Conservation (phyloP, 495 filamentous ascomycete species). For the Copromyces sp. region DNA sequence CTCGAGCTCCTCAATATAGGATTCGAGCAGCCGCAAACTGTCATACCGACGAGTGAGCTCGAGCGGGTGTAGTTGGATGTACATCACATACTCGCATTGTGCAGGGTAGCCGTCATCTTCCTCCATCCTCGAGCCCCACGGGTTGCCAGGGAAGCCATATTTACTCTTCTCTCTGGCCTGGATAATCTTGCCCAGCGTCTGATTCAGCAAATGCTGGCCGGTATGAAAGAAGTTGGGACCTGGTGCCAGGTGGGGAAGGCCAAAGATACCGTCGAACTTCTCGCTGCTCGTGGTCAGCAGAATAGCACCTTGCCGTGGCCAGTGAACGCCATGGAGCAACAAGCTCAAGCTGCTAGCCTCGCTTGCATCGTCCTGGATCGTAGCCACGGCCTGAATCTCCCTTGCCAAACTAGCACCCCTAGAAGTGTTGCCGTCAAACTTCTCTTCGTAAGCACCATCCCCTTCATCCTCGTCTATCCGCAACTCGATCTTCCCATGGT, state of each 20-base stretch:
- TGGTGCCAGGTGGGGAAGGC: slow-evolving; percentile 71
- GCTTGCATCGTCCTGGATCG: slow-evolving; percentile 58
- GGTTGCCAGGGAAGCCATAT: slow-evolving; percentile 37
- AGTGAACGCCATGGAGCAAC: slow-evolving; percentile 72
- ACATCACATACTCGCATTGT: slow-evolving; percentile 82
- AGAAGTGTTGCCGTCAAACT: slow-evolving; percentile 3
- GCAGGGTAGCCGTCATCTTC: slow-evolving; percentile 52
- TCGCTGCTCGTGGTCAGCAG: slow-evolving; percentile 81
- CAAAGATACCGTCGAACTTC: slow-evolving; percentile 84
- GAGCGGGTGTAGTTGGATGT: slow-evolving; percentile 67
- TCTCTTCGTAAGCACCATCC: slow-evolving; percentile 29
- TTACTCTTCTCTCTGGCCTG: slow-evolving; percentile 44
- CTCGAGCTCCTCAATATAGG: slow-evolving; percentile 59
- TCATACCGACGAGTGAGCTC: slow-evolving; percentile 32
- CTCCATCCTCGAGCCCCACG: slow-evolving; percentile 51
- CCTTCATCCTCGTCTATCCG: slow-evolving; percentile 42
- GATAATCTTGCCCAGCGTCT: slow-evolving; percentile 58
- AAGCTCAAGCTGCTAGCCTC: slow-evolving; percentile 65
- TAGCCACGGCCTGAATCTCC: slow-evolving; percentile 53
- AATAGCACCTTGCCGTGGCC: slow-evolving; percentile 61
- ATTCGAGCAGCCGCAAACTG: slow-evolving; percentile 11
- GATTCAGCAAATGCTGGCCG: slow-evolving; percentile 56
- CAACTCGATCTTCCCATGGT: slow-evolving; percentile 42
- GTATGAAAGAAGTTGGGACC: slow-evolving; percentile 54
- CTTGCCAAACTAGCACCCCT: slow-evolving; percentile 29